A percentile compares a stretch with the other conserved stretches of the same genome.
Conservation (phyloP, 352 stramenopile genomes). For the Aphanomyces cochlioides region DNA sequence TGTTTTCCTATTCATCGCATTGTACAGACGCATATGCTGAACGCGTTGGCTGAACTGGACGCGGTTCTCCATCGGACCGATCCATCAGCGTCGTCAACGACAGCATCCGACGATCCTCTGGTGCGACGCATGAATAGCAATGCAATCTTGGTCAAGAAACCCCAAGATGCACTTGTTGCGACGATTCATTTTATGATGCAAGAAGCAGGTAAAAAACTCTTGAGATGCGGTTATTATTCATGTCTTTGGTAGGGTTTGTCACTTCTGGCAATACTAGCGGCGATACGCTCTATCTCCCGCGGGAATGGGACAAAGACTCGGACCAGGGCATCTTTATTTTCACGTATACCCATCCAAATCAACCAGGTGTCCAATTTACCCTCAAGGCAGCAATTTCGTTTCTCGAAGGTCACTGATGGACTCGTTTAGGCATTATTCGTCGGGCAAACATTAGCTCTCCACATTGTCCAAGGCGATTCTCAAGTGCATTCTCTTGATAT, state of each 20-base stretch:
- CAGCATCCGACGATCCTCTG: conserved; percentile 38
- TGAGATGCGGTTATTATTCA: neutral
- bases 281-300: conserved; percentile 43
- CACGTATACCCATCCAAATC: conserved; percentile 53
- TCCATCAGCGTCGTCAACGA: conserved; percentile 15
- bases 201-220: conserved; percentile 51
- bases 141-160: conserved; percentile 41
- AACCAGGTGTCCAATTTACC: conserved; percentile 48
- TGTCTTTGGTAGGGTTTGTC: conserved; percentile 15
- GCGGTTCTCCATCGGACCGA: conserved; percentile 5
- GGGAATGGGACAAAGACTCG: conserved; percentile 29
- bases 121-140: conserved; percentile 44
- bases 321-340: conserved; percentile 56
- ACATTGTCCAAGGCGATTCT: conserved; percentile 62
- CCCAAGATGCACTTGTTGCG: conserved; percentile 65
- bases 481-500: conserved; percentile 73
- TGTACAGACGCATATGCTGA: conserved; percentile 63
- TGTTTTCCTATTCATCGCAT: neutral
- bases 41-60: conserved; percentile 52
- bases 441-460: conserved; percentile 70
- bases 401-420: neutral
- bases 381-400: conserved; percentile 47
- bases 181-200: conserved; percentile 64
- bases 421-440: conserved; percentile 60
- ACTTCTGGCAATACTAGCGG: conserved; percentile 3